phyloP scores from a whole-genome alignment of 352 stramenopile species.

The Phytopythium aichiense region DNA sequence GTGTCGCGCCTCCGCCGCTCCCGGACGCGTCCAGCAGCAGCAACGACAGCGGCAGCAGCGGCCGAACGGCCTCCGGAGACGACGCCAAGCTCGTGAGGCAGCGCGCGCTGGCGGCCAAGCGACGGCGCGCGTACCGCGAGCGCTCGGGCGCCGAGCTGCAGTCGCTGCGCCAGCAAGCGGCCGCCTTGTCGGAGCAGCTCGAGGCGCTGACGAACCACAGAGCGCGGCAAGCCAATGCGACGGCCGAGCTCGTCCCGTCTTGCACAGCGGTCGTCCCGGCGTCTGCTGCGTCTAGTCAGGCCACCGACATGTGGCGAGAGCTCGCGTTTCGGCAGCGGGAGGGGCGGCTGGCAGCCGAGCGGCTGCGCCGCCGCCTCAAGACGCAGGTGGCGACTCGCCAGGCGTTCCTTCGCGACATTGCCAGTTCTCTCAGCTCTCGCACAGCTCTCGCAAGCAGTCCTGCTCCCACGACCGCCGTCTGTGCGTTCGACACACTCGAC shows the following conservation, averaged over 20 bases:
- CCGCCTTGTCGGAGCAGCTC: neutral
- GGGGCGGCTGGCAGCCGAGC: constrained; percentile 5
- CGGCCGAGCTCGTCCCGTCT: neutral
- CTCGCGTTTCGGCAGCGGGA: constrained; percentile 6
- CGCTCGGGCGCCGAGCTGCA: constrained; percentile 5
- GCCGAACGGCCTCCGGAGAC: neutral
- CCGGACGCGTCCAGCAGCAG: neutral
- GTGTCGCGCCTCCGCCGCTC: neutral
- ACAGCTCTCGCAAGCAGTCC: neutral
- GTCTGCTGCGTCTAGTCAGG: neutral
- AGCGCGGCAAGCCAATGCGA: neutral
- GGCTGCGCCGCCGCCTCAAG: constrained; percentile 2
- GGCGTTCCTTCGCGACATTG: constrained; percentile 4
- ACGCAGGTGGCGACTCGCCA: constrained; percentile 6
- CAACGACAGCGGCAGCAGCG: neutral
- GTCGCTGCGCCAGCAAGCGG: neutral
- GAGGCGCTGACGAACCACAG: constrained; percentile 1
- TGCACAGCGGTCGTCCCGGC: neutral
- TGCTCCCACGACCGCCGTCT: neutral
- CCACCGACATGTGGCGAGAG: neutral
- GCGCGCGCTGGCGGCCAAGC: neutral
- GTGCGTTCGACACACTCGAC: too few relatives aligned
- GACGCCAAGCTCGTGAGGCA: neutral
- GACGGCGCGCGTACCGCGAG: constrained; percentile 7
- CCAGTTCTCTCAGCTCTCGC: neutral